phyloP scores from a whole-genome alignment of 2,329 filamentous ascomycete species.

The Parascedosporium putredinis region DNA sequence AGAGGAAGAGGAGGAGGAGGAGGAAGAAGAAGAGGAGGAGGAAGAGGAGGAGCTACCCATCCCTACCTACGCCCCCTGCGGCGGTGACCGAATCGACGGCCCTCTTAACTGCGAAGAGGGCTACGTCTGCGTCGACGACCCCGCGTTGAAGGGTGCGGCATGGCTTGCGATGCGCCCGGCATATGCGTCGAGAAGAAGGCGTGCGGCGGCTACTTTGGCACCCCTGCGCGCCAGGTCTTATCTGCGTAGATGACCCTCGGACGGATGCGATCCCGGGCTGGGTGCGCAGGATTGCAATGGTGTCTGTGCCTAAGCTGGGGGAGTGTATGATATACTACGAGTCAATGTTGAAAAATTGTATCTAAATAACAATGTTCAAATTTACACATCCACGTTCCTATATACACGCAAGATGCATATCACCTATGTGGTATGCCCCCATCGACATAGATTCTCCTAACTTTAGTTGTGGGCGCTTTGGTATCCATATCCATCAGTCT shows the following conservation, averaged over 20 bases:
- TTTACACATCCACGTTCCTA: too few species aligned
- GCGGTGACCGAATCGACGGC: slow-evolving; percentile 16
- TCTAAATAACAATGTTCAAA: background rate
- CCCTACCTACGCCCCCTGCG: slow-evolving; percentile 17
- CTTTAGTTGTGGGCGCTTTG: too few species aligned
- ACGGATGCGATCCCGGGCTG: slow-evolving; percentile 3
- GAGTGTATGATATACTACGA: background rate
- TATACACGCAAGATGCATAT: too few species aligned
- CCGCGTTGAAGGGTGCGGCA: slow-evolving; percentile 20
- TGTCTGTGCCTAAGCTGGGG: background rate
- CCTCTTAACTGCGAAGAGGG: slow-evolving; percentile 13
- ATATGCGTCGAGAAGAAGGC: slow-evolving; percentile 18
- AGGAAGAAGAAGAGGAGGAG: too few species aligned
- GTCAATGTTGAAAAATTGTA: background rate
- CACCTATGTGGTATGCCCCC: too few species aligned
- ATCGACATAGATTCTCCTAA: too few species aligned
- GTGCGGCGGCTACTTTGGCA: slow-evolving; percentile 1
- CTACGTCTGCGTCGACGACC: slow-evolving; percentile 22
- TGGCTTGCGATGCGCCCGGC: slow-evolving; percentile 24
- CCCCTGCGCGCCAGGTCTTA: background rate
- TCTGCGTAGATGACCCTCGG: slow-evolving; percentile 4
- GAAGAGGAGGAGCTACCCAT: background rate
- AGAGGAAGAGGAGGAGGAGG: too few species aligned
- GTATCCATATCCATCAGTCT: too few species aligned
- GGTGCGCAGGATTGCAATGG: slow-evolving; percentile 1